Conservation (phyloP, 1,284 basidiomycete species). For the Moesziomyces sp. region DNA sequence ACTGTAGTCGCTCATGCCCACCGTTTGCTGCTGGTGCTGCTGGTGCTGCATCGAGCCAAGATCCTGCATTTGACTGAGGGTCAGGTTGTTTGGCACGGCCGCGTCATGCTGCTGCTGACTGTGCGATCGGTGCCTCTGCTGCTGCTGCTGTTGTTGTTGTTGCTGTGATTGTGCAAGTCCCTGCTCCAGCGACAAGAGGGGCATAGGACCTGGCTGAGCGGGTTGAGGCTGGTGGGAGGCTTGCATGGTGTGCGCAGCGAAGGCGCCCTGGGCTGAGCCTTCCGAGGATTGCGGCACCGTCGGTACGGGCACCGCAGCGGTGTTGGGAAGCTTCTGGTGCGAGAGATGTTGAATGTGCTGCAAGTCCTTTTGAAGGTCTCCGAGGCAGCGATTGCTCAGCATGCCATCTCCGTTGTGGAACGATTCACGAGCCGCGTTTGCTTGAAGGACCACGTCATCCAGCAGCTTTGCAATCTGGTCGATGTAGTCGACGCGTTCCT, state of each 20-base stretch:
- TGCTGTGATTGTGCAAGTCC: slow-evolving; percentile 16
- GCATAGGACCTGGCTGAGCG: slow-evolving; percentile 6
- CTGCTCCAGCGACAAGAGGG: slow-evolving; percentile 28
- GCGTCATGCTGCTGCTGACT: slow-evolving; percentile 16
- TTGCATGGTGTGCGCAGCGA: slow-evolving; percentile 13
- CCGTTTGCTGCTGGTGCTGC: not conserved
- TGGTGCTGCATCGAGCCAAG: slow-evolving; percentile 4
- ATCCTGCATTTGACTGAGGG: slow-evolving; percentile 31
- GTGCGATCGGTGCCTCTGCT: not conserved
- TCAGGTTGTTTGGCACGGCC: slow-evolving; percentile 14
- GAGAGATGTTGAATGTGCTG: slow-evolving; percentile 55
- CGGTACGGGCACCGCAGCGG: slow-evolving; percentile 4
- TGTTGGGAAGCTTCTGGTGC: slow-evolving; percentile 41
- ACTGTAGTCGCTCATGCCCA: slow-evolving; percentile 5
- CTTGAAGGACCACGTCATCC: slow-evolving; percentile 54
- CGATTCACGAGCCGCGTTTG: slow-evolving; percentile 52
- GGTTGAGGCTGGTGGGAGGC: slow-evolving; percentile 13
- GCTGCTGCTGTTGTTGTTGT: slow-evolving; percentile 12
- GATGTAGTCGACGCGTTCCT: slow-evolving; percentile 32
- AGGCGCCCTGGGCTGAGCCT: slow-evolving; percentile 10
- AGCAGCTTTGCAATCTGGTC: slow-evolving; percentile 52
- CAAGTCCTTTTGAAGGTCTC: slow-evolving; percentile 53
- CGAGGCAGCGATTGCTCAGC: slow-evolving; percentile 53
- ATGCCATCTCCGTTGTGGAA: slow-evolving; percentile 55
- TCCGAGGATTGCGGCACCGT: slow-evolving; percentile 19